Percentiles rank a stretch among this genome's conserved stretches.
These are phyloP conservation scores for Kodamaea suecica DNA, from an alignment of 1,139 yeast species.

Conservation along the genomic window DNA sequence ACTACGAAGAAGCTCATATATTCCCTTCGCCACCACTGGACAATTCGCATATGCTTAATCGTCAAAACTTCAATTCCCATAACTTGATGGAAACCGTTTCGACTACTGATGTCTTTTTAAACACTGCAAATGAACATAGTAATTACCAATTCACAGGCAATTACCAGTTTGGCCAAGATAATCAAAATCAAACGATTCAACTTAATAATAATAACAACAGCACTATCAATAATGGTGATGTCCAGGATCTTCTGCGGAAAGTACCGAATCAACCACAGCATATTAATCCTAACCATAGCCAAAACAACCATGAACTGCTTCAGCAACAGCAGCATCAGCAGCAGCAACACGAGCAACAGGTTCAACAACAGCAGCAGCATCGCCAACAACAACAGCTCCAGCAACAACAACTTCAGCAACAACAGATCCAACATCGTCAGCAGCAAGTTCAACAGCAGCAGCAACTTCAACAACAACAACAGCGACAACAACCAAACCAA, in stretches of 20 bases:
- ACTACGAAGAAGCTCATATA: conserved; percentile 95
- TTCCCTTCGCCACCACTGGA: conserved; percentile 62
- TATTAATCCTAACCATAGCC: conserved; percentile 8
- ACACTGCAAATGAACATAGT: conserved; percentile 22
- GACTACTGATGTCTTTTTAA: conserved; percentile 85
- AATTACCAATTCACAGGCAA: conserved; percentile 13
- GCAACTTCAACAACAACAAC: conserved; percentile 16
- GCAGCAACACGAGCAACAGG: conserved; percentile 17
- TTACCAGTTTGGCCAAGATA: conserved; percentile 10
- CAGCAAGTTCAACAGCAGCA: conserved; percentile 15
- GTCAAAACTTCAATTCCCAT: conserved; percentile 40
- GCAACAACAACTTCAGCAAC: conserved; percentile 16
- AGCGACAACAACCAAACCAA: conserved; percentile 15
- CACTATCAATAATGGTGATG: not conserved
- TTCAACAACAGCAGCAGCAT: conserved; percentile 8
- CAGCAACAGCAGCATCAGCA: conserved; percentile 19
- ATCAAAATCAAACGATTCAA: conserved; percentile 1
- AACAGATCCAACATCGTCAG: conserved; percentile 17
- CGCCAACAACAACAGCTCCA: conserved; percentile 11
- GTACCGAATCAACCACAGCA: conserved; percentile 4
- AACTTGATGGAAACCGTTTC: conserved; percentile 69
- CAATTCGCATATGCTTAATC: conserved; percentile 30
- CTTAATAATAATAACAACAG: not conserved
- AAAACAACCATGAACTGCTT: conserved; percentile 12
- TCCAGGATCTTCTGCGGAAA: not conserved